Base-by-base conservation (phyloP, 306 rosid species). In the Heteromeles arbutifolia region DNA sequence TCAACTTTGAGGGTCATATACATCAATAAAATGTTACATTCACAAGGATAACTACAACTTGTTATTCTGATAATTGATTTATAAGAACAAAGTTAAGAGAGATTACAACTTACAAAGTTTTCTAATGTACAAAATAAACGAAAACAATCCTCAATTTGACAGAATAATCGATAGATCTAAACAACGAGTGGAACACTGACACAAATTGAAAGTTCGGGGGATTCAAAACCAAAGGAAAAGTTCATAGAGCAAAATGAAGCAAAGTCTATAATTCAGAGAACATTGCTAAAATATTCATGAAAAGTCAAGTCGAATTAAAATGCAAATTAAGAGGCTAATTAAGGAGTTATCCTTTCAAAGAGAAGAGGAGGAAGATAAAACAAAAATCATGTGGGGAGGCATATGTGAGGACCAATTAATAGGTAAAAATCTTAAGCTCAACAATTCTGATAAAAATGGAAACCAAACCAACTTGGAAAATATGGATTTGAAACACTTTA, bases 381-480 rank as follows among this genome's bases (percentile, higher is more conserved):
- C 31, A 50, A 21, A 56, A n/a, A 21, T 28, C 34, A 62, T 28
- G 21, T 14, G 66, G 66, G 63, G 14, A 25, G 28, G 29, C 25
- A n/a, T 57, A 22, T 22, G 63, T 44, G 45, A 5, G 31, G 32
- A 69, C 12, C 58, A n/a, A 64, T 29, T 15, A 50, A 57, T 57
- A 43, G 66, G 54, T 75, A 10, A 65, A 75, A 37, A 53, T 45
- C 43, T 65, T 65, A 61, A 68, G 68, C 63, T 43, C 41, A 41
- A 50, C 29, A 53, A n/a, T n/a, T 66, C 44, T 37, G 65, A 48
- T 75, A 5, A 26, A 65, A 77, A 34, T 24, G 44, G 78, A 44
- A 72, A 70, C 32, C 66, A 64, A 58, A 63, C 72, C 68, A 69
- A 52, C 28, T 78, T 22, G 66, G 63, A 18, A 18, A 18, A 18